A percentile compares a stretch with the other conserved stretches of the same genome.
Conservation (phyloP, 768 basidiomycete genomes). For the Termitomyces sp. region DNA sequence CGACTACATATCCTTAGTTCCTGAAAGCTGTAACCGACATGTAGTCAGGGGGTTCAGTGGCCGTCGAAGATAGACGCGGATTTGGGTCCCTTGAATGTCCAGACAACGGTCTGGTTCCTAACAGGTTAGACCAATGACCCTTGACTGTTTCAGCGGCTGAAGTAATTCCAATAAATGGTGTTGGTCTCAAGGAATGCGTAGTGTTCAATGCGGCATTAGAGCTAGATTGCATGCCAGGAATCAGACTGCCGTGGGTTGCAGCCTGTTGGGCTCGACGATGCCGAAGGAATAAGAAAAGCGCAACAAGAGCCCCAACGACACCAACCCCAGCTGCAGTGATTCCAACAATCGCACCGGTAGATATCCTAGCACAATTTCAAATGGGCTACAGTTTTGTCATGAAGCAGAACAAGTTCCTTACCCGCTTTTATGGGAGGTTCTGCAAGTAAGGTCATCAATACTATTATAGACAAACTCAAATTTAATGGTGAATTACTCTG, state of each 20-base stretch:
- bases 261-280: not conserved
- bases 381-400: not conserved
- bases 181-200: not conserved
- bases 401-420: not conserved
- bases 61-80: not conserved
- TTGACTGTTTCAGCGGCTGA: not conserved
- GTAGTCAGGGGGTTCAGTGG: not conserved
- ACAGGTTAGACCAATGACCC: not conserved
- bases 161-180: not conserved
- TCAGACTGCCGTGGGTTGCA: not conserved
- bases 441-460: not conserved
- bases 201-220: not conserved
- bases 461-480: not conserved
- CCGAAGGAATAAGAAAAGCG: constrained; percentile 10
- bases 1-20: no score
- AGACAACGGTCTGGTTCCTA: no score
- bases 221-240: not conserved
- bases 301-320: constrained; percentile 5
- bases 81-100: not conserved
- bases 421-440: not conserved
- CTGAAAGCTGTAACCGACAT: not conserved
- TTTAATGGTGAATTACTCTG: constrained; percentile 1
- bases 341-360: not conserved
- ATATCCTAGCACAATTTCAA: not conserved
- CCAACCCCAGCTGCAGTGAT: constrained; percentile 7